A percentile compares a stretch with the other conserved stretches of the same genome.
phyloP scores from a whole-genome alignment of 352 stramenopile genomes.

The Vaucheria bursata region DNA sequence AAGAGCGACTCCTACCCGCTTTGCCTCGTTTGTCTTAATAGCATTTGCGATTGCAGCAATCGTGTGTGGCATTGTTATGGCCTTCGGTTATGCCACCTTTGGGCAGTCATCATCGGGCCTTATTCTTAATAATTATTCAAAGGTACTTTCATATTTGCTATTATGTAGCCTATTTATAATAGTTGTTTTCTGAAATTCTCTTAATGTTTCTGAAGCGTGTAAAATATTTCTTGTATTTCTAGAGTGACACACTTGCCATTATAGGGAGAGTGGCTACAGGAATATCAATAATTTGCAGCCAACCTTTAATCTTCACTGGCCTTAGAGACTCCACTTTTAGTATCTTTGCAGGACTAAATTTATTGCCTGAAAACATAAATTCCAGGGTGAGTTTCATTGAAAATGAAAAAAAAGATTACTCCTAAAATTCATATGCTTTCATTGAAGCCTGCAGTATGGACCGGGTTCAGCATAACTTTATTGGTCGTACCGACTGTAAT shows the following conservation, averaged over 20 bases:
- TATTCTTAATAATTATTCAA: conserved; percentile 50
- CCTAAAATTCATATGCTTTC: too few species aligned
- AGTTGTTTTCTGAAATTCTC: too few species aligned
- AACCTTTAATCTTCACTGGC: conserved; percentile 26
- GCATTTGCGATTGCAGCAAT: conserved; percentile 34
- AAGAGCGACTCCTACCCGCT: conserved; percentile 6
- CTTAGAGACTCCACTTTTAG: conserved; percentile 19
- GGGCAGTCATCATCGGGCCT: conserved; percentile 32
- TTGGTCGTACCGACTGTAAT: conserved; percentile 13
- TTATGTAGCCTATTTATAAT: too few species aligned
- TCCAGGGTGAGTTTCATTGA: too few species aligned
- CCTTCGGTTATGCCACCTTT: conserved; percentile 39
- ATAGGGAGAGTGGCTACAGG: conserved; percentile 17
- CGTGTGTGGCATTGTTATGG: conserved; percentile 29
- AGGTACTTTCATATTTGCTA: too few species aligned
- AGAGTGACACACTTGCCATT: conserved; percentile 36
- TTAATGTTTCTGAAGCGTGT: too few species aligned
- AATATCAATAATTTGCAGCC: conserved; percentile 15
- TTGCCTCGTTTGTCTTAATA: too few species aligned
- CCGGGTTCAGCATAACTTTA: conserved; percentile 1
- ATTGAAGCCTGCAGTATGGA: not conserved
- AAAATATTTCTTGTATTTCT: too few species aligned
- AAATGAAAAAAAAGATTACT: too few species aligned
- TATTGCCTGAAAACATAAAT: too few species aligned
- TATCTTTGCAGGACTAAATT: not conserved